Conservation (phyloP, 805 yeast species). For the Pichia scutulata region DNA sequence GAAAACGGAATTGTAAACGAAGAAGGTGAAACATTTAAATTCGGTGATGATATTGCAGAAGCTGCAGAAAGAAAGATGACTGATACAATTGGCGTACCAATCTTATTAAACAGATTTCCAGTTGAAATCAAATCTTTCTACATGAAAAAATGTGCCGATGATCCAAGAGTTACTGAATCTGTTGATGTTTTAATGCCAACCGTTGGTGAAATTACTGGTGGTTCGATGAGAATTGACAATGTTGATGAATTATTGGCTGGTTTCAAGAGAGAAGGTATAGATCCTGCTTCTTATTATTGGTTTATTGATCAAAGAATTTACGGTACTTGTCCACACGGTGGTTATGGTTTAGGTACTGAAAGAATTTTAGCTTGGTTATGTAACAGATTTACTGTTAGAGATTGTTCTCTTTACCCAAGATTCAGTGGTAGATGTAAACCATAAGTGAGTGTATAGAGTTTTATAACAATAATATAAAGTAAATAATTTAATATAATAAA, state of each 20-base stretch:
- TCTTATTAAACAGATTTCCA: constrained; percentile 90
- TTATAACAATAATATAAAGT: background rate
- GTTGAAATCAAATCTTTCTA: constrained; percentile 95
- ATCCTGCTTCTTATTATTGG: constrained; percentile 86
- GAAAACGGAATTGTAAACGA: constrained; percentile 92
- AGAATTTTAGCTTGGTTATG: constrained; percentile 98
- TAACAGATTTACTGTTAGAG: constrained; percentile 96
- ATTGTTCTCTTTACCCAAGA: constrained; percentile 95
- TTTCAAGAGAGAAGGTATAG: constrained; percentile 86
- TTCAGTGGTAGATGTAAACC: constrained; percentile 98
- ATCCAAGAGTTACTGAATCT: constrained; percentile 92
- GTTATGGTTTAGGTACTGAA: constrained; percentile 97
- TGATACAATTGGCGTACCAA: constrained; percentile 88
- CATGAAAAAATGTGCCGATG: constrained; percentile 90
- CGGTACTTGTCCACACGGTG: constrained; percentile 98
- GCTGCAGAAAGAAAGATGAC: constrained; percentile 99
- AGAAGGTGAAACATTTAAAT: constrained; percentile 85
- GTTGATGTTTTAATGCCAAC: constrained; percentile 98
- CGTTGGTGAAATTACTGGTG: constrained; percentile 98
- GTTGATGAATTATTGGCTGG: constrained; percentile 81
- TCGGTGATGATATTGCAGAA: constrained; percentile 99
- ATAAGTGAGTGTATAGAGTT: constrained; percentile 26
- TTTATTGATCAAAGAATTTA: constrained; percentile 91
- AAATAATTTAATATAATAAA: background rate
- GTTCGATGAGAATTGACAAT: constrained; percentile 92